phyloP scores from a whole-genome alignment of 2,329 filamentous ascomycete species.

The Chalaropsis ovoidea region DNA sequence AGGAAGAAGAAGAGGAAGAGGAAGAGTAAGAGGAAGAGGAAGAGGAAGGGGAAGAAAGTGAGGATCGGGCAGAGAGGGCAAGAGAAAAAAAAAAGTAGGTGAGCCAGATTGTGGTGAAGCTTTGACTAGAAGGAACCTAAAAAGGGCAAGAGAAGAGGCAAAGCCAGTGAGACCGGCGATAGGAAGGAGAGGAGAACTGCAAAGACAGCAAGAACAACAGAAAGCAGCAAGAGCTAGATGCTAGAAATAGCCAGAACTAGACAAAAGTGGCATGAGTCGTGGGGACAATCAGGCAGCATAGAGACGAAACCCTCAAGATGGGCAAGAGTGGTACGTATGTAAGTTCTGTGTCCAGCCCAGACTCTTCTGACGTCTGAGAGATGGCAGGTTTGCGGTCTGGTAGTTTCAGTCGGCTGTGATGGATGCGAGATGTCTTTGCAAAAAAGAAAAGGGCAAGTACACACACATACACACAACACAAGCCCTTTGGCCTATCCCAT shows the following conservation, averaged over 20 bases:
- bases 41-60: neutral
- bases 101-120: slow-evolving; percentile 12
- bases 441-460: neutral
- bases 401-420: neutral
- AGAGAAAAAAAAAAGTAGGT: neutral
- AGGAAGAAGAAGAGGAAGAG: neutral
- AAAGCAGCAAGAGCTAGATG: neutral
- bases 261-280: neutral
- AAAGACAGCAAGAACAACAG: neutral
- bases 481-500: neutral
- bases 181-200: neutral
- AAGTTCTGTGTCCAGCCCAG: neutral
- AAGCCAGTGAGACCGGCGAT: neutral
- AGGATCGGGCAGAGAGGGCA: no score
- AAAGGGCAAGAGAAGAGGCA: neutral
- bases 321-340: neutral
- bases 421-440: neutral
- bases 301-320: neutral
- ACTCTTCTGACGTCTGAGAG: neutral
- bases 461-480: neutral
- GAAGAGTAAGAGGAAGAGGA: neutral
- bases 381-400: no score
- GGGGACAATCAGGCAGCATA: neutral
- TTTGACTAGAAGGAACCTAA: slow-evolving; percentile 4
- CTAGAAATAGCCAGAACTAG: neutral